phyloP scores from a whole-genome alignment of 768 basidiomycete species.

The Termitomyces sp. region DNA sequence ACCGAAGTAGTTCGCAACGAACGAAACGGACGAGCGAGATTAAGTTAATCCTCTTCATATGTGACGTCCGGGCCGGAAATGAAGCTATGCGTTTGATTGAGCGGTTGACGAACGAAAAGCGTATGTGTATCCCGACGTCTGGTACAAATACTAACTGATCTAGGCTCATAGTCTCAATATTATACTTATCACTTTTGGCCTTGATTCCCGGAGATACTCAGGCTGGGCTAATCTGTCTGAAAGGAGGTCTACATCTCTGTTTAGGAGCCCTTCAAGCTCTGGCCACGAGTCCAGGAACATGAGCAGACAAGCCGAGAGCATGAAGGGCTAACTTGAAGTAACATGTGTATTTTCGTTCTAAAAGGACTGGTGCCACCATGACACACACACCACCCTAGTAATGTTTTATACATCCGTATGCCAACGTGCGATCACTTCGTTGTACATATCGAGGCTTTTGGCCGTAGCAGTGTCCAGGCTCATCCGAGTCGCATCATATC shows the following conservation, averaged over 20 bases:
- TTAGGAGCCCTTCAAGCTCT: background rate
- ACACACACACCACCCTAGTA: too few species aligned
- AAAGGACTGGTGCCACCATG: background rate
- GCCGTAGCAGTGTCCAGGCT: background rate
- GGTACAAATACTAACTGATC: background rate
- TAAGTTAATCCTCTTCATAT: background rate
- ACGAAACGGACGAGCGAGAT: background rate
- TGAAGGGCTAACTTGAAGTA: background rate
- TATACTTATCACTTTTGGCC: too few species aligned
- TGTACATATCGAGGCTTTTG: background rate
- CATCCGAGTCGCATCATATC: background rate
- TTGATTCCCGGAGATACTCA: too few species aligned
- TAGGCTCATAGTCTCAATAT: background rate
- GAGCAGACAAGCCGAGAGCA: too few species aligned
- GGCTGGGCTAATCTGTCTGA: too few species aligned
- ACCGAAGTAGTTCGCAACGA: background rate
- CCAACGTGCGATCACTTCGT: background rate
- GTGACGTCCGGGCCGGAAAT: background rate
- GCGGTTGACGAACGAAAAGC: background rate
- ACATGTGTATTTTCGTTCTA: background rate
- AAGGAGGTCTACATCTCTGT: too few species aligned
- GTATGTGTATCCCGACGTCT: background rate
- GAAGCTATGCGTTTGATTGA: background rate
- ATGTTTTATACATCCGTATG: background rate
- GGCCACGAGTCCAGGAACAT: background rate